phyloP scores from a whole-genome alignment of 2,329 filamentous ascomycete species.

The Pestalotiopsis sp. region DNA sequence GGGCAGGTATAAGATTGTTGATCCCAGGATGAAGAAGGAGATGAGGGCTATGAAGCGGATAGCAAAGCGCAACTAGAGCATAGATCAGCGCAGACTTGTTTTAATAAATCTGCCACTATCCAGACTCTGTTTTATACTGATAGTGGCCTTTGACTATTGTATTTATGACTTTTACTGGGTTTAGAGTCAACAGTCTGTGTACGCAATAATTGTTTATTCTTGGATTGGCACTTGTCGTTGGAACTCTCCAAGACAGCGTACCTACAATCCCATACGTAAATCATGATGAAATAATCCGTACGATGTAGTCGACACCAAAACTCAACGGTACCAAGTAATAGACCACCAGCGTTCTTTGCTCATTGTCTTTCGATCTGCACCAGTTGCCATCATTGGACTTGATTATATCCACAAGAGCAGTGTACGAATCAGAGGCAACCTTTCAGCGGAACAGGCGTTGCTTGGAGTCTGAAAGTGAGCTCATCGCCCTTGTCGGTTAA shows the following conservation, averaged over 20 bases:
- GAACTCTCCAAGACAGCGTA: too few relatives aligned
- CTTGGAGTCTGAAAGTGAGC: background rate
- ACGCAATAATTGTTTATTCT: too few relatives aligned
- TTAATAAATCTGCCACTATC: background rate
- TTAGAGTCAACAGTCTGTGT: too few relatives aligned
- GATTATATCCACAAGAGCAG: background rate
- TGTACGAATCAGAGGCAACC: background rate
- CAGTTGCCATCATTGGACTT: background rate
- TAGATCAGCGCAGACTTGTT: background rate
- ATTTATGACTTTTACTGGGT: too few relatives aligned
- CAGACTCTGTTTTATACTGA: background rate
- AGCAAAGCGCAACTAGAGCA: constrained; percentile 17
- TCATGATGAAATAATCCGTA: too few relatives aligned
- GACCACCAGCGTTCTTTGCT: too few relatives aligned
- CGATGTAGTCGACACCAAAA: too few relatives aligned
- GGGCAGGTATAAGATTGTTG: constrained; percentile 94
- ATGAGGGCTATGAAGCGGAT: constrained; percentile 26
- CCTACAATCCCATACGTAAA: too few relatives aligned
- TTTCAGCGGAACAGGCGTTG: background rate
- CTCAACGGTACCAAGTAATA: too few relatives aligned
- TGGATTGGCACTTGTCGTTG: too few relatives aligned
- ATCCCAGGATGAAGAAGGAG: constrained; percentile 28
- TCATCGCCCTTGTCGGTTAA: background rate
- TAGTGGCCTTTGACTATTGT: too few relatives aligned
- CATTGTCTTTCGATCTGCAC: too few relatives aligned